Conservation (phyloP, 306 rosid genomes). For the Corylus heterophylla region DNA sequence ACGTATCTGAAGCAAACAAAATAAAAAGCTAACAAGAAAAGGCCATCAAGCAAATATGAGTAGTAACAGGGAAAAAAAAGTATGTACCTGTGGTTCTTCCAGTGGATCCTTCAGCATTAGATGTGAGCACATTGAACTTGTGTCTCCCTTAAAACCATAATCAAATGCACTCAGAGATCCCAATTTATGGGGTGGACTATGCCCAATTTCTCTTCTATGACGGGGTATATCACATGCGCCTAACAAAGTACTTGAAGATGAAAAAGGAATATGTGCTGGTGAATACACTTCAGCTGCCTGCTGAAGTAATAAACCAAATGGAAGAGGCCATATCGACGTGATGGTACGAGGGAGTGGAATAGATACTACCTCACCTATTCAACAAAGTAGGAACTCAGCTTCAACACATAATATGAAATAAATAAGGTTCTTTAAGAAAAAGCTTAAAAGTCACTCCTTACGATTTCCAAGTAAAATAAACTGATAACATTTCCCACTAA, state of each 20-base stretch:
- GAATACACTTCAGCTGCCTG: conserved; percentile 65
- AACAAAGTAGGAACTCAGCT: conserved; percentile 27
- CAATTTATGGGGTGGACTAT: conserved; percentile 36
- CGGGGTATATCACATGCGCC: conserved; percentile 50
- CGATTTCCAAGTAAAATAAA: background rate
- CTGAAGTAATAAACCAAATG: conserved; percentile 87
- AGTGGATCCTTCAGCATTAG: conserved; percentile 78
- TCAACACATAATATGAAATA: conserved; percentile 20
- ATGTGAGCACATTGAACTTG: conserved; percentile 64
- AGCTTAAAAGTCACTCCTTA: background rate
- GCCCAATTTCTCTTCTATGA: conserved; percentile 44
- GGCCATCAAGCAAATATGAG: conserved; percentile 1
- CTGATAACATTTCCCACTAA: background rate
- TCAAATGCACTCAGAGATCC: conserved; percentile 40
- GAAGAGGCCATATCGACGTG: conserved; percentile 85
- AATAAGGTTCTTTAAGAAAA: background rate
- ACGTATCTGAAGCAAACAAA: background rate
- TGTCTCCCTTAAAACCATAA: conserved; percentile 59
- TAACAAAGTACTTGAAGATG: conserved; percentile 66
- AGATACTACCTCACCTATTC: conserved; percentile 79
- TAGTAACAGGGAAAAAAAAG: conserved; percentile 21
- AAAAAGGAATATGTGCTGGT: conserved; percentile 43
- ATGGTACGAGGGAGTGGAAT: conserved; percentile 60
- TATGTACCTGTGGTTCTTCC: conserved; percentile 74
- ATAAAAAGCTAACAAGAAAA: background rate